Base-by-base conservation (phyloP, 75 land plant species). In the Cryptomeria japonica region DNA sequence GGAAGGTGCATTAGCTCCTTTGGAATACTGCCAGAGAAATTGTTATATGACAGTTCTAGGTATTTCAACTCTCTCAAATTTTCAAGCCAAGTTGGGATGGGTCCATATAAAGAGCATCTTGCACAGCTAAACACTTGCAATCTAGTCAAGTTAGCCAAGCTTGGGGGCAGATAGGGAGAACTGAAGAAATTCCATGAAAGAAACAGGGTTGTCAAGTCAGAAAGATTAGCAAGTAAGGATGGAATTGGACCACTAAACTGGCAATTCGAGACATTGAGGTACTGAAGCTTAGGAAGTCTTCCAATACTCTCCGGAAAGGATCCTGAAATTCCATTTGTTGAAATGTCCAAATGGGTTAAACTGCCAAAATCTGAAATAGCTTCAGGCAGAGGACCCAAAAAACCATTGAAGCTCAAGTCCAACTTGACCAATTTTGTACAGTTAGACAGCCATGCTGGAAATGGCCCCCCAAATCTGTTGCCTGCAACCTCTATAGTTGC, bases 231-330 rank as follows among this genome's bases (percentile, higher is more conserved):
- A 13, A 92, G 55, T 1, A 79, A 31, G 31, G 51, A 51, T 28
- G 93, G 93, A 28, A 92, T 84, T 36, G 87, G 41, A 10, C 93
- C 93, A n/a, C 32, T 46, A 36, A 92, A 88, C 41, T 73, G 84
- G 64, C 87, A 86, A 28, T 10, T 28, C 36, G 88, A 58, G 68
- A 91, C 86, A 39, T 91, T 86, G 32, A 91, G 86, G 32, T 51
- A 32, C 39, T 72, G 56, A 51, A 91, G 91, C 55, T 83, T 80
- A 22, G 88, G 15, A 83, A 91, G 88, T 61, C 49, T 38, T 51
- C 84, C 83, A 38, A 89, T n/a, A 64, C 88, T 87, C 25, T 55
- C 53, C 10, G 92, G 92, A 22, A 91, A 84, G 68, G 86, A 70
- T 16, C 88, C 88, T 9, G 91, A 87, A 84, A 87, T 61, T 38